Percentiles rank a stretch among this genome's conserved stretches.
These are phyloP conservation scores for Phlyctochytrium arcticum DNA, from an alignment of 192 early-diverging fungal species.

Conservation along the genomic window DNA sequence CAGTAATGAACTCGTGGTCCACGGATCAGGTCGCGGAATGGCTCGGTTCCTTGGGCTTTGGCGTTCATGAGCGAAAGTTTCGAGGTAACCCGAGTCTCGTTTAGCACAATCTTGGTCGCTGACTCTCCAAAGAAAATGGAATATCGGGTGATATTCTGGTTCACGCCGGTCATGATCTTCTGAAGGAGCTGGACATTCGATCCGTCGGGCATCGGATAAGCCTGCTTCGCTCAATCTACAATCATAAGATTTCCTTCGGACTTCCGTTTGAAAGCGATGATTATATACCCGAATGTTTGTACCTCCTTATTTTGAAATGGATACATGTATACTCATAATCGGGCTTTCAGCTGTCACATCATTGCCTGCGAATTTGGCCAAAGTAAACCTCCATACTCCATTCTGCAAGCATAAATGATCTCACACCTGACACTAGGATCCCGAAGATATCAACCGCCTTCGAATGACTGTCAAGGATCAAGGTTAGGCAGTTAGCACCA, in stretches of 20 bases:
- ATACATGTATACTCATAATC: too few species aligned
- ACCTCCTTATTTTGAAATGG: too few species aligned
- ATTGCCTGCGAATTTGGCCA: too few species aligned
- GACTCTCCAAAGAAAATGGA: slow-evolving; percentile 63
- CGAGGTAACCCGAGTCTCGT: background rate
- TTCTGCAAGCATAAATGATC: too few species aligned
- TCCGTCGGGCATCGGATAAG: slow-evolving; percentile 82
- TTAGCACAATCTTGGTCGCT: background rate
- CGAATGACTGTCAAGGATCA: background rate
- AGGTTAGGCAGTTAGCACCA: too few species aligned
- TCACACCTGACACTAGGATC: too few species aligned
- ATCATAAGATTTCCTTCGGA: slow-evolving; percentile 72
- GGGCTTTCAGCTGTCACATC: too few species aligned
- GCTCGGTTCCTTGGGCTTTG: slow-evolving; percentile 9
- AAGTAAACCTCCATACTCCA: too few species aligned
- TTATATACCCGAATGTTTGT: slow-evolving; percentile 57
- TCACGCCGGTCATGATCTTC: slow-evolving; percentile 83
- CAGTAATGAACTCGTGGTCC: slow-evolving; percentile 24
- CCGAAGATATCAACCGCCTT: background rate
- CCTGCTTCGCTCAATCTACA: slow-evolving; percentile 88
- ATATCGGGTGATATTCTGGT: slow-evolving; percentile 87
- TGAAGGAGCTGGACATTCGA: slow-evolving; percentile 81
- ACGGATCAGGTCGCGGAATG: slow-evolving; percentile 16
- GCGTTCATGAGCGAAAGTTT: slow-evolving; percentile 1
- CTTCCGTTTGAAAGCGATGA: slow-evolving; percentile 79